Conservation (phyloP, 2,329 filamentous ascomycete species). For the Thyridium curvatum region DNA sequence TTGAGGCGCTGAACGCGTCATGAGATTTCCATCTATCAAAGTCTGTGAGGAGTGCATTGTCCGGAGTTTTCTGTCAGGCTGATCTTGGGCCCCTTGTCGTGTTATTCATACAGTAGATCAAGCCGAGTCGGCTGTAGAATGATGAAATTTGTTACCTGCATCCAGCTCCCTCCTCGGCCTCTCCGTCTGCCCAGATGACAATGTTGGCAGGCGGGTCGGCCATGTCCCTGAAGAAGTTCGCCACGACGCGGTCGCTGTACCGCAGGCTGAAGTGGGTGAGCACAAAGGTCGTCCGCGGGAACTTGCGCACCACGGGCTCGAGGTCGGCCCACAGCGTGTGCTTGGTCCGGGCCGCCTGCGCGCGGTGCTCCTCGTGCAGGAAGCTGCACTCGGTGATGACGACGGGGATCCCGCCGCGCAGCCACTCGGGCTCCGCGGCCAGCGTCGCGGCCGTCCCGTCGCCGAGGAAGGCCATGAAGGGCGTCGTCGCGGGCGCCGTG, state of each 20-base stretch:
- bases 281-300: constrained; percentile 36
- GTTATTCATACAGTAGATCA: too few relatives aligned
- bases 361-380: constrained; percentile 32
- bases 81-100: too few relatives aligned
- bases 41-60: too few relatives aligned
- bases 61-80: too few relatives aligned
- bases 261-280: constrained; percentile 41
- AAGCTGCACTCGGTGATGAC: constrained; percentile 46
- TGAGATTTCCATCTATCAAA: constrained; percentile 25
- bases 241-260: constrained; percentile 32
- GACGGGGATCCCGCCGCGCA: constrained; percentile 30
- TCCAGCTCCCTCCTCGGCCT: neutral
- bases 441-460: constrained; percentile 37
- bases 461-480: constrained; percentile 41
- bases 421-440: constrained; percentile 30
- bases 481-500: constrained; percentile 28
- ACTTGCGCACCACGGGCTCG: constrained; percentile 34
- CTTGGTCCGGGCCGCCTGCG: constrained; percentile 37
- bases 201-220: constrained; percentile 32
- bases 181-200: constrained; percentile 39
- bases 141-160: neutral
- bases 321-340: constrained; percentile 41
- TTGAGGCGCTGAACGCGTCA: constrained; percentile 61
- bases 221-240: constrained; percentile 32
- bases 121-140: neutral